A percentile compares a stretch with the other conserved stretches of the same genome.
phyloP scores from a whole-genome alignment of 192 early-diverging fungal genomes.

The Pecoramyces ruminantium region DNA sequence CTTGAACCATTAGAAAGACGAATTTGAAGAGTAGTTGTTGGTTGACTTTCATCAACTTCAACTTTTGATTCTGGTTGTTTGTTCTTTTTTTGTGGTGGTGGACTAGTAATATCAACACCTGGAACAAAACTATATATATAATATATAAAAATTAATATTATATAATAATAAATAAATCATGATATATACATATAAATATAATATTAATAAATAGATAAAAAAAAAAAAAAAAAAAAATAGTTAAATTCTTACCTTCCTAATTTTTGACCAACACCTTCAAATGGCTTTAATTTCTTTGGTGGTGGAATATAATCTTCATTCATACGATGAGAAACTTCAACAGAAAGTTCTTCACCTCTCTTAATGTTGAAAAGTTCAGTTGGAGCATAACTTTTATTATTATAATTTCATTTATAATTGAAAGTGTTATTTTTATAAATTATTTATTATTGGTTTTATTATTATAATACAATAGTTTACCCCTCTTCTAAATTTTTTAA shows the following conservation, averaged over 20 bases:
- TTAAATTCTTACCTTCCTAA: slow-evolving; percentile 35
- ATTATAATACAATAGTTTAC: background rate
- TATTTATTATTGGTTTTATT: background rate
- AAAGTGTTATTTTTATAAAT: background rate
- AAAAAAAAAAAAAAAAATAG: no score
- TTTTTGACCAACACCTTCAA: slow-evolving; percentile 61
- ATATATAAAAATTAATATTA: no score
- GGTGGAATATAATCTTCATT: slow-evolving; percentile 78
- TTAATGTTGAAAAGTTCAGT: slow-evolving; percentile 68
- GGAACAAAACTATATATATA: slow-evolving; percentile 14
- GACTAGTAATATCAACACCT: slow-evolving; percentile 3
- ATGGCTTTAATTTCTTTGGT: slow-evolving; percentile 58
- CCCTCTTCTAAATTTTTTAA: slow-evolving; percentile 16
- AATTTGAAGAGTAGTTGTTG: slow-evolving; percentile 77
- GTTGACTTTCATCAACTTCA: slow-evolving; percentile 52
- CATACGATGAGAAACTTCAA: slow-evolving; percentile 61
- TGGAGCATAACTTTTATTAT: slow-evolving; percentile 65
- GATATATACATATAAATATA: slow-evolving; percentile 4
- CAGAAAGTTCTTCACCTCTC: slow-evolving; percentile 77
- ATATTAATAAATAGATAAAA: no score
- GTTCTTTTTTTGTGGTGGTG: background rate
- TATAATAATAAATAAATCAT: no score
- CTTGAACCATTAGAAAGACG: slow-evolving; percentile 75
- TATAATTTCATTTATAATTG: background rate
- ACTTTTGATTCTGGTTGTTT: slow-evolving; percentile 13